Percentiles rank a stretch among this genome's conserved stretches.
These are phyloP conservation scores for Rhododendron williamsianum DNA, from an alignment of 148 eudicot species.

Conservation along the genomic window DNA sequence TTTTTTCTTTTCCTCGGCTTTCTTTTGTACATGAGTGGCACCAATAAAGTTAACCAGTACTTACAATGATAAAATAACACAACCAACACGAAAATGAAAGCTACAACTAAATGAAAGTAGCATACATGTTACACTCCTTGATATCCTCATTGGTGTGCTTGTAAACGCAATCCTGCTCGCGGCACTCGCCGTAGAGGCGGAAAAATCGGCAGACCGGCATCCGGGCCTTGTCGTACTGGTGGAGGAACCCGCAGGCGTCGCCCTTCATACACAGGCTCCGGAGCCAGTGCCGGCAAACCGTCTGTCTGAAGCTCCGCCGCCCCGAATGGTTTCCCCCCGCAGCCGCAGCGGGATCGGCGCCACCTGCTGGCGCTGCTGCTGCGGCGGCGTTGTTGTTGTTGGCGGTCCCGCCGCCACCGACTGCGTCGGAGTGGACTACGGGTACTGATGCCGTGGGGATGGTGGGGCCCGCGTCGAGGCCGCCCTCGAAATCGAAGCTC, in stretches of 20 bases:
- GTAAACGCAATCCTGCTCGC: constrained; percentile 93
- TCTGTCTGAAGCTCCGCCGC: constrained; percentile 84
- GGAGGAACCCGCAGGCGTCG: constrained; percentile 95
- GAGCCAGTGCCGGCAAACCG: constrained; percentile 97
- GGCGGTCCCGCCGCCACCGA: constrained; percentile 23
- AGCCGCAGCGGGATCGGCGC: constrained; percentile 7
- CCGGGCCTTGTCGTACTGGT: constrained; percentile 88
- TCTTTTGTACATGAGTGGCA: no score
- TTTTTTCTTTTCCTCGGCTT: no score
- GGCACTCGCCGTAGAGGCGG: constrained; percentile 80
- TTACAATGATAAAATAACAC: background rate
- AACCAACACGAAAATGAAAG: background rate
- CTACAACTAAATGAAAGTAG: background rate
- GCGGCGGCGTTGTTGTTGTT: background rate
- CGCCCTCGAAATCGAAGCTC: constrained; percentile 95
- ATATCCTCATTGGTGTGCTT: constrained; percentile 95
- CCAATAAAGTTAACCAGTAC: no score
- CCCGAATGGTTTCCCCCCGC: constrained; percentile 15
- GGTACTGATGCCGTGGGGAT: constrained; percentile 71
- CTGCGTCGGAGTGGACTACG: constrained; percentile 34
- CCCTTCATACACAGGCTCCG: constrained; percentile 96
- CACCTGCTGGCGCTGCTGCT: background rate
- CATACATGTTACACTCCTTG: constrained; percentile 97
- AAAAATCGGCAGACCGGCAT: constrained; percentile 94
- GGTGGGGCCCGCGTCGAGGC: constrained; percentile 58